Percentiles rank a stretch among this genome's conserved stretches.
Evolutionary conservation across 495 filamentous ascomycete genomes (phyloP).

Genomic region (Glonium stellatum): DNA sequence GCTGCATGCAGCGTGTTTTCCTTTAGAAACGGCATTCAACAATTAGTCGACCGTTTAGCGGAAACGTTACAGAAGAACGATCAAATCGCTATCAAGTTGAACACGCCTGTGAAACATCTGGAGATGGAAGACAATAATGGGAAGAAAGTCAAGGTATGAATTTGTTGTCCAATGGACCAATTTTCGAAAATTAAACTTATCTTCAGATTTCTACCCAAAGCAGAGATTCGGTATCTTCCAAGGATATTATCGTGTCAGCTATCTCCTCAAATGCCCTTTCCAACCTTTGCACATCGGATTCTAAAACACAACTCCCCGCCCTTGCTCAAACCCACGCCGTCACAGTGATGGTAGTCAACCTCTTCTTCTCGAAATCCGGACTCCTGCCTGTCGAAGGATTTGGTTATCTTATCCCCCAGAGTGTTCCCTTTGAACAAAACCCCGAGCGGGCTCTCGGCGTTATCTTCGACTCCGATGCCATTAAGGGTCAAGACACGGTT

Average conservation of each 20-base stretch:
- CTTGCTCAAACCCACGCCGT: slow-evolving; percentile 55
- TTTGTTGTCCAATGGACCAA: background rate
- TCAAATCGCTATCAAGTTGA: background rate
- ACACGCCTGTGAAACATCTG: background rate
- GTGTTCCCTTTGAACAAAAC: slow-evolving; percentile 63
- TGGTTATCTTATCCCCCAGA: slow-evolving; percentile 79
- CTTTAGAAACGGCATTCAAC: background rate
- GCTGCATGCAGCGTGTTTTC: background rate
- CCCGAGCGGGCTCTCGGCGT: slow-evolving; percentile 82
- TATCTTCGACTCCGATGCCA: slow-evolving; percentile 76
- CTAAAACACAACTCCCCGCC: slow-evolving; percentile 28
- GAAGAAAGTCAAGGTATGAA: background rate
- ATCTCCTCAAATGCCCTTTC: slow-evolving; percentile 9
- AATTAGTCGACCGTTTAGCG: background rate
- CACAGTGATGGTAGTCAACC: slow-evolving; percentile 84
- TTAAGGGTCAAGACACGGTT: slow-evolving; percentile 39
- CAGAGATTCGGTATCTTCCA: slow-evolving; percentile 11
- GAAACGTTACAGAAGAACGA: background rate
- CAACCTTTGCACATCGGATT: slow-evolving; percentile 27
- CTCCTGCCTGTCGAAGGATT: slow-evolving; percentile 66
- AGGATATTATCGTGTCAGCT: slow-evolving; percentile 20
- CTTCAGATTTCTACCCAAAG: background rate
- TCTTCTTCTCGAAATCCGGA: slow-evolving; percentile 64
- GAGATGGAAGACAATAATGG: background rate
- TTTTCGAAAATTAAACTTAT: background rate